These are phyloP conservation scores for Terfezia claveryi DNA, from an alignment of 495 filamentous ascomycete genomes.

Conservation along the genomic window DNA sequence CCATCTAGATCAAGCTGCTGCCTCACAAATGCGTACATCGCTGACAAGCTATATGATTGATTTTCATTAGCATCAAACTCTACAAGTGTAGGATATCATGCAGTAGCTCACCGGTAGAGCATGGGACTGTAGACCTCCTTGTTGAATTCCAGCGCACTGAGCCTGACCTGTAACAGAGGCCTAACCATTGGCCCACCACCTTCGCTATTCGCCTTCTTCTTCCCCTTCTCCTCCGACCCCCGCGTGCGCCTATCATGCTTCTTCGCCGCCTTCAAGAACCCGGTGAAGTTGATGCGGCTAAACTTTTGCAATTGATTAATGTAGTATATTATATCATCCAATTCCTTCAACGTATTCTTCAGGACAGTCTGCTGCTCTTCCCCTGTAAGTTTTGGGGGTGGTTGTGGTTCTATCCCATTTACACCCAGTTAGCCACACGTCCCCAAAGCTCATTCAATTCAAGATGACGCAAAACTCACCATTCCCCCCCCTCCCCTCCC, in stretches of 20 bases:
- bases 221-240: constrained; percentile 22
- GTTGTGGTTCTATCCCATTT: background rate
- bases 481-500: background rate
- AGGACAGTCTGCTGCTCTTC: constrained; percentile 31
- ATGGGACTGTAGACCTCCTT: constrained; percentile 84
- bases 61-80: background rate
- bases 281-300: constrained; percentile 89
- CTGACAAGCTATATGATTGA: constrained; percentile 35
- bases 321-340: constrained; percentile 73
- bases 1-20: constrained; percentile 45
- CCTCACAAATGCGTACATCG: constrained; percentile 86
- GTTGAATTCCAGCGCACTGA: constrained; percentile 78
- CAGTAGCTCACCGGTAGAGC: constrained; percentile 37
- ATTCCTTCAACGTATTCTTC: constrained; percentile 48
- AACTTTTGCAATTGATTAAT: constrained; percentile 86
- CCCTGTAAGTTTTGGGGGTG: constrained; percentile 13
- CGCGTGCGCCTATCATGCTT: constrained; percentile 90
- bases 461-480: background rate
- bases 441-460: background rate
- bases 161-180: constrained; percentile 68
- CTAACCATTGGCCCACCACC: constrained; percentile 40
- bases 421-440: too few relatives aligned
- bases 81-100: background rate
- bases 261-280: constrained; percentile 92
- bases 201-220: constrained; percentile 9